Evolutionary conservation across 2,329 filamentous ascomycete species (phyloP), one percentile per base, ranked within the genome.

Genomic region (Fusarium concolor): DNA sequence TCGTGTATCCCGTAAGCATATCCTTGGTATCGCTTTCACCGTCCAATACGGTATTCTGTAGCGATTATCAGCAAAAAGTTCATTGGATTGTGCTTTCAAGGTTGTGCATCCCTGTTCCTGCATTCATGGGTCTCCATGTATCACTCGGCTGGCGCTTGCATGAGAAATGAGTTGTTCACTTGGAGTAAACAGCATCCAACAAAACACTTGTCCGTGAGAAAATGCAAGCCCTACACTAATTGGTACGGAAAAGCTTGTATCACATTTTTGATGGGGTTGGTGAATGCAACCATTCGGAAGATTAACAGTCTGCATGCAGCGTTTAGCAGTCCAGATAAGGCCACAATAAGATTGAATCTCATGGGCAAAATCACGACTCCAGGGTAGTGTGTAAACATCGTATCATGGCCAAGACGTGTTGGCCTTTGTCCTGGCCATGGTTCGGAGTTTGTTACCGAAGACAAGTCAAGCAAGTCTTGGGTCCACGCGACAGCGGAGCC

Each of bases 51-150:
- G 14, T 7, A 9, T 56, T 12, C 26, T 31, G 24, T 26, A 9
- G 29, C 10, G 26, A 38, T 24, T 59, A 18, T n/a, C 54, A 37
- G 22, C 47, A 7, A 38, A 20, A 22, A 31, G 37, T n/a, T 24
- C 22, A 60, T 45, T 59, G 33, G n/a, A 29, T 15, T 22, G 10
- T 20, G 10, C 2, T 14, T 11, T 51, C 28, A 43, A 20, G 51
- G 44, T 56, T 50, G 22, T 33, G 33, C 22, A 56, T 47, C 56
- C 28, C 26, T 64, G 59, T 58, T 64, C 61, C 59, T 64, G 61
- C 61, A 47, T 60, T 20, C 26, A 41, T 22, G 24, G 51, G 37
- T 42, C 51, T 24, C 45, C 60, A 26, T 35, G 6, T 61, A 29
- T 24, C 17, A 56, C 37, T 56, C n/a, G 49, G 18, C 11, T 42